phyloP scores from a whole-genome alignment of 805 yeast genomes.

The Grigorovia yakushimaensis region DNA sequence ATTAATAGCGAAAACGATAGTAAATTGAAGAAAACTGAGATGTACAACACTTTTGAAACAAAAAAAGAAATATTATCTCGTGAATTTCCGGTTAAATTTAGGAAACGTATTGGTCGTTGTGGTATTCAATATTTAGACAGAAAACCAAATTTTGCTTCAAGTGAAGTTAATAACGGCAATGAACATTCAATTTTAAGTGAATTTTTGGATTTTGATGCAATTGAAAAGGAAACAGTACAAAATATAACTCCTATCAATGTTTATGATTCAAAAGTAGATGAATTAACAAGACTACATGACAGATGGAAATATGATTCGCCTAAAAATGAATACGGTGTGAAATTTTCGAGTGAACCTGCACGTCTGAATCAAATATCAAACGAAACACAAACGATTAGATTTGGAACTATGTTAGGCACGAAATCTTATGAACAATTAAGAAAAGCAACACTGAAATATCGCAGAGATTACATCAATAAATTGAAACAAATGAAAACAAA shows the following conservation, averaged over 20 bases:
- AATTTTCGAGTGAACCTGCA: constrained; percentile 71
- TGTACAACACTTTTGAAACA: constrained; percentile 29
- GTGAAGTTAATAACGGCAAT: constrained; percentile 15
- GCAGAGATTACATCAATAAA: constrained; percentile 43
- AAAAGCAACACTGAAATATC: constrained; percentile 58
- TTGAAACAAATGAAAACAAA: constrained; percentile 28
- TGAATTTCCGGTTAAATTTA: constrained; percentile 44
- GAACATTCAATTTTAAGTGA: constrained; percentile 30
- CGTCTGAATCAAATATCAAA: constrained; percentile 70
- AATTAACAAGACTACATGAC: constrained; percentile 41
- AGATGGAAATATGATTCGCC: constrained; percentile 65
- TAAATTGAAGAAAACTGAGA: constrained; percentile 28
- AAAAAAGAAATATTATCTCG: constrained; percentile 27
- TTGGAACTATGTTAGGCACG: constrained; percentile 82
- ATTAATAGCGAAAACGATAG: constrained; percentile 13
- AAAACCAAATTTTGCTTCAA: constrained; percentile 36
- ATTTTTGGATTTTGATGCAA: constrained; percentile 33
- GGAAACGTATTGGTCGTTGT: constrained; percentile 68
- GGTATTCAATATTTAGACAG: constrained; percentile 70
- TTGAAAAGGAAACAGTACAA: constrained; percentile 20
- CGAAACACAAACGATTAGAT: constrained; percentile 81
- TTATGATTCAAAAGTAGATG: constrained; percentile 39
- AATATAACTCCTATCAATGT: constrained; percentile 29
- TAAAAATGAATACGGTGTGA: constrained; percentile 34
- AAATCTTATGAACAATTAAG: constrained; percentile 75